A percentile compares a stretch with the other conserved stretches of the same genome.
Evolutionary conservation across 176 grass and related monocot genomes (phyloP).

Genomic region (Oryza rufipogon): DNA sequence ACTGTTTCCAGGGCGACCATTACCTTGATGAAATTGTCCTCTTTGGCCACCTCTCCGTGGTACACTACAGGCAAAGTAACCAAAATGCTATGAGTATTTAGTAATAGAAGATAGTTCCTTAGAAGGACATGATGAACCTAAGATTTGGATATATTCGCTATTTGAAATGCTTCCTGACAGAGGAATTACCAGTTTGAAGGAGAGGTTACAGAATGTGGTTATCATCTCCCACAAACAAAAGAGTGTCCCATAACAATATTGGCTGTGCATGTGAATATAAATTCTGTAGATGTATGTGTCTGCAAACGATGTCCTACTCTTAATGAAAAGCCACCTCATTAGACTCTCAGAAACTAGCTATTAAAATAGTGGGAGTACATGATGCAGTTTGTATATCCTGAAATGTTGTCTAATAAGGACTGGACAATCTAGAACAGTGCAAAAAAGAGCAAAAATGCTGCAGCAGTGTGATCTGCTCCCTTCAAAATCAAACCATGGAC

Average conservation of each 20-base stretch:
- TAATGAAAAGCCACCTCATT: not conserved
- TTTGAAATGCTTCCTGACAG: slow-evolving; percentile 1
- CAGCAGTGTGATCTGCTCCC: not conserved
- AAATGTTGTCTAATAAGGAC: not conserved
- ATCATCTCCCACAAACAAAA: slow-evolving; percentile 16
- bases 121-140: not conserved
- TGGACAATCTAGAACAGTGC: not conserved
- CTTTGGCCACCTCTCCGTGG: slow-evolving; percentile 43
- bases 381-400: too few relatives aligned
- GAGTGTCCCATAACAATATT: not conserved
- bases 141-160: not conserved
- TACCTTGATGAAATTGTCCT: slow-evolving; percentile 45
- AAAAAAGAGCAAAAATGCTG: not conserved
- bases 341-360: not conserved
- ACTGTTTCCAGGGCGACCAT: slow-evolving; percentile 35
- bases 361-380: not conserved
- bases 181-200: not conserved
- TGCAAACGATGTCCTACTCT: not conserved
- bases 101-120: not conserved
- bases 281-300: not conserved
- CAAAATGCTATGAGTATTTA: slow-evolving; percentile 1
- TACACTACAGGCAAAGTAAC: slow-evolving; percentile 42
- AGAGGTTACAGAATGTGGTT: not conserved
- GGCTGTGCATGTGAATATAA: slow-evolving; percentile 31
- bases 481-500: not conserved